A percentile compares a stretch with the other conserved stretches of the same genome.
Conservation (phyloP, 495 filamentous ascomycete species). For the Aspergillus heteromorphus region DNA sequence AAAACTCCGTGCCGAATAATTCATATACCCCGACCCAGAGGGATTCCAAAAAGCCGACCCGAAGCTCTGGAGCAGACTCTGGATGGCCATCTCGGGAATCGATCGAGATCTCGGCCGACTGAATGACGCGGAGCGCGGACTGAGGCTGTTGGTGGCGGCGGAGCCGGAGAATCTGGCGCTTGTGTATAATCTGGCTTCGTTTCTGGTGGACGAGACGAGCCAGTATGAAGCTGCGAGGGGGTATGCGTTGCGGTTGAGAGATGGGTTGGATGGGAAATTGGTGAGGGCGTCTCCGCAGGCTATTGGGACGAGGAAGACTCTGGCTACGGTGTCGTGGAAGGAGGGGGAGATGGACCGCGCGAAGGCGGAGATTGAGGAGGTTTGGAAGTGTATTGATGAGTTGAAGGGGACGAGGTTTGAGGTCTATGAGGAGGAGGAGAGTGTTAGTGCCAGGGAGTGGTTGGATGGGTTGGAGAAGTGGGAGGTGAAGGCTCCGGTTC, state of each 20-base stretch:
- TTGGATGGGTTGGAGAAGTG: not conserved
- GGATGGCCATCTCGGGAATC: not conserved
- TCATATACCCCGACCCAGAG: not conserved
- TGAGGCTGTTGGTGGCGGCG: not conserved
- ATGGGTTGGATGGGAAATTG: not conserved
- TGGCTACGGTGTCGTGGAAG: not conserved
- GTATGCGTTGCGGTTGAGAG: not conserved
- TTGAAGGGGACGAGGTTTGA: not conserved
- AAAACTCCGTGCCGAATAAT: not conserved
- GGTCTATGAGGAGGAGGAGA: not conserved
- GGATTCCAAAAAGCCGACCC: not conserved
- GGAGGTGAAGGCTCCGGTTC: not conserved
- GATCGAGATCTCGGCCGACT: not conserved
- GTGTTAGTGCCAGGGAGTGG: not conserved
- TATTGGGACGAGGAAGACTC: not conserved
- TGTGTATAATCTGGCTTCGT: not conserved
- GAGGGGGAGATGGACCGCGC: not conserved
- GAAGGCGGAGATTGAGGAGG: not conserved
- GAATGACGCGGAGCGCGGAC: not conserved
- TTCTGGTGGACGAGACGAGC: not conserved
- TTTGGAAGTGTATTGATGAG: not conserved
- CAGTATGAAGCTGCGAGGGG: not conserved
- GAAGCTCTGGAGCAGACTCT: not conserved
- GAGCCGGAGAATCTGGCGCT: not conserved
- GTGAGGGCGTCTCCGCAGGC: not conserved